phyloP scores from a whole-genome alignment of 371 early-diverging fungal species.

The Apophysomyces sp. region DNA sequence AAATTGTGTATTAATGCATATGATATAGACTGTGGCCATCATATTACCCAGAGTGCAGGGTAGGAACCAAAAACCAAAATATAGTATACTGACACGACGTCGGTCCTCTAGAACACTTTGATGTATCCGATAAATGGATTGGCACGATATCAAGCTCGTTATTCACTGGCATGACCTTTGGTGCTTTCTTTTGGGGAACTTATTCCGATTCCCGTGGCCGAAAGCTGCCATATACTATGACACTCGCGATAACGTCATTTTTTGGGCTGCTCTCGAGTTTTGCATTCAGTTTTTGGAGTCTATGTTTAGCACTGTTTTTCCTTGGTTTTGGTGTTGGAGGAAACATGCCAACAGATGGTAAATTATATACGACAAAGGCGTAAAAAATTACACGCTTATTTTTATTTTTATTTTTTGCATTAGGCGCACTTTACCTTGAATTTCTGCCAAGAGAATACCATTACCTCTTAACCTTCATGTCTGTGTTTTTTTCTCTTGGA shows the following conservation, averaged over 20 bases:
- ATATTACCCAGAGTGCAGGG: conserved; percentile 61
- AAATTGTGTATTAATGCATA: conserved; percentile 5
- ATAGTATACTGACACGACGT: neutral
- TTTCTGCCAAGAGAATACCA: conserved; percentile 79
- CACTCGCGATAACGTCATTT: conserved; percentile 69
- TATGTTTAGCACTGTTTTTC: conserved; percentile 65
- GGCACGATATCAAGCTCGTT: conserved; percentile 67
- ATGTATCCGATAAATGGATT: conserved; percentile 55
- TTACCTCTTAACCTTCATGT: conserved; percentile 79
- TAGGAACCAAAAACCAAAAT: conserved; percentile 3
- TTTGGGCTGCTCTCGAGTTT: conserved; percentile 74
- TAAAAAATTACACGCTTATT: neutral
- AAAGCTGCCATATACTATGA: conserved; percentile 75
- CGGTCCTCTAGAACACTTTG: conserved; percentile 50
- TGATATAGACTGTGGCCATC: conserved; percentile 62
- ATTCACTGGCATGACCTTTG: conserved; percentile 82
- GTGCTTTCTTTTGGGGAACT: conserved; percentile 82
- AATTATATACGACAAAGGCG: neutral
- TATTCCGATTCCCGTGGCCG: conserved; percentile 79
- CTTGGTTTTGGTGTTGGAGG: conserved; percentile 88
- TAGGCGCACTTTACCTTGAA: conserved; percentile 83
- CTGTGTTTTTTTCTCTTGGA: conserved; percentile 84
- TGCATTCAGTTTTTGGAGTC: conserved; percentile 59
- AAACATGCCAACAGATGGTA: conserved; percentile 87
- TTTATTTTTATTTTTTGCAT: neutral